Evolutionary conservation across 805 yeast genomes (phyloP).

Genomic region (Scheffersomyces lignosus): DNA sequence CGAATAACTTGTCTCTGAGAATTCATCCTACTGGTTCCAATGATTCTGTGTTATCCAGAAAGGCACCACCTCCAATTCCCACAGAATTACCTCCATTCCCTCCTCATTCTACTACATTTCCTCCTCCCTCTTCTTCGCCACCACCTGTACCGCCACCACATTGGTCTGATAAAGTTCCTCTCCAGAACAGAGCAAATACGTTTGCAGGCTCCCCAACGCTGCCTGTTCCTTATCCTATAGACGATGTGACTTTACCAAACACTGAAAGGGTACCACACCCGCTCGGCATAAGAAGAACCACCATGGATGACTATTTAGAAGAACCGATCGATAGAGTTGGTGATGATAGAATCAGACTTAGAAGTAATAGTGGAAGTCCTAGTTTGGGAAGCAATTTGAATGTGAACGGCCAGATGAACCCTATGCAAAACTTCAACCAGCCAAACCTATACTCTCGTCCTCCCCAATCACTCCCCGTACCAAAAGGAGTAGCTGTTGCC

Average conservation of each 20-base stretch:
- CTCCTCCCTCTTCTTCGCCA: slow-evolving; percentile 1
- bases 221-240: slow-evolving; percentile 3
- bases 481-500: slow-evolving; percentile 1
- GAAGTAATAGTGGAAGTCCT: no score
- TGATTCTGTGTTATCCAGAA: no score
- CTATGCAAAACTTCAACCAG: no score
- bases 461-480: slow-evolving; percentile 1
- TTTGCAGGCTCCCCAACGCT: slow-evolving; percentile 2
- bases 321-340: no score
- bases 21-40: no score
- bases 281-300: not conserved
- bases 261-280: slow-evolving; percentile 1
- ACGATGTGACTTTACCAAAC: no score
- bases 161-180: not conserved
- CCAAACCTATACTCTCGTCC: no score
- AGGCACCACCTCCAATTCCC: not conserved
- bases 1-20: no score
- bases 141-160: slow-evolving; percentile 3
- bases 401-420: no score
- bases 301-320: slow-evolving; percentile 1
- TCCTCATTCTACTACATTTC: not conserved
- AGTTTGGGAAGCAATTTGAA: no score
- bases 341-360: no score
- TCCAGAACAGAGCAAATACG: not conserved
- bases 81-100: not conserved